Evolutionary conservation across 495 filamentous ascomycete species (phyloP), one percentile per base, ranked within the genome.

Genomic region (Neurospora sp.): DNA sequence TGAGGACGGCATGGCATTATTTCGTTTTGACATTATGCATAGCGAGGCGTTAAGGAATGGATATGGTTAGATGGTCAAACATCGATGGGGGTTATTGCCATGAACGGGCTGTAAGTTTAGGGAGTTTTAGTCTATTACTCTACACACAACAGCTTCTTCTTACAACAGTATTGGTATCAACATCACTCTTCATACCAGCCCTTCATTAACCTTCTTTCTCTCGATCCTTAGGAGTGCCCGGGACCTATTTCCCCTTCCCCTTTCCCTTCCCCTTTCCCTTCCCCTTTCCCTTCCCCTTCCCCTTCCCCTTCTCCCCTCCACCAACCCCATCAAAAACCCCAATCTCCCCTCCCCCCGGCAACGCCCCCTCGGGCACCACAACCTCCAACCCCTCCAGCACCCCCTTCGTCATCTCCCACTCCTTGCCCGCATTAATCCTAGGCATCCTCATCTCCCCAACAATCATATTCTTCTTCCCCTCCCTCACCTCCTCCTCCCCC

Each of bases 361-460:
- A 18, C 41, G 22, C 14, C 27, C 53, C 70, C 27, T 16, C 27
- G 1, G 16, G 22, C 20, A 16, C 68, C 20, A 27, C 35, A 14
- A 73, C 22, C 38, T 73, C 41, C 37, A 73, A 9, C 71, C n/a
- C 11, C 22, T 53, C 41, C 31, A 73, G 18, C 2, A 31, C 39
- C 71, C 9, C 69, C 71, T 74, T 76, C 10, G 53, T 80, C 44
- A 46, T n/a, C 53, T 41, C 59, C 80, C 80, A 80, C 69, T 76
- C 75, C 53, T 61, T 20, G 22, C 77, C 76, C 70, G 76, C 70
- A 69, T 77, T 78, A 38, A 80, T 77, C 68, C 27, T 71, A 38
- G 77, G 77, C 77, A 81, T 80, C 39, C 80, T 73, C 11, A 81
- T 41, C 71, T 77, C 75, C 12, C 20, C 46, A 27, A 53, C 1